phyloP scores from a whole-genome alignment of 1,284 basidiomycete genomes.

The Fomitopsis betulina region DNA sequence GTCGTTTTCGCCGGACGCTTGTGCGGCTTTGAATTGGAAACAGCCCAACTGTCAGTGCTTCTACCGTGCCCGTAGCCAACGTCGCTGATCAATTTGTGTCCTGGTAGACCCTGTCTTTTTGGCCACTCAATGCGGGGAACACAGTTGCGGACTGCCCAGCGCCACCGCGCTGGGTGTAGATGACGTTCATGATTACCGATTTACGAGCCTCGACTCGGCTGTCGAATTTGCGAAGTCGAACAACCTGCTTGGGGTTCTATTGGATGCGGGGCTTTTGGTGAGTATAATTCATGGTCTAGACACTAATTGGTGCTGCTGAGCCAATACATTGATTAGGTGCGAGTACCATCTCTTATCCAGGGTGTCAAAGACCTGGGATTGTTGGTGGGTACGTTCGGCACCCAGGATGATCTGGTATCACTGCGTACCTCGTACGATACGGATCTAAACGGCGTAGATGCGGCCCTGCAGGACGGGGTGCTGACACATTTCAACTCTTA shows the following conservation, averaged over 20 bases:
- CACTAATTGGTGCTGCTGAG: background rate
- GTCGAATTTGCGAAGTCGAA: constrained; percentile 94
- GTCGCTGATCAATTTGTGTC: background rate
- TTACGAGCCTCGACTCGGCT: constrained; percentile 82
- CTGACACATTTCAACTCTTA: constrained; percentile 63
- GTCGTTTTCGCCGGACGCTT: constrained; percentile 85
- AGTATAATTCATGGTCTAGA: constrained; percentile 22
- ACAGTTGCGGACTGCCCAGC: constrained; percentile 33
- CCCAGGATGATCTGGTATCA: constrained; percentile 39
- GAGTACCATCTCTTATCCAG: constrained; percentile 81
- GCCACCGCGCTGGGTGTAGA: constrained; percentile 39
- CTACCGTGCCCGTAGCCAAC: background rate
- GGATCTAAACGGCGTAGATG: constrained; percentile 58
- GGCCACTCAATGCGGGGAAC: constrained; percentile 80
- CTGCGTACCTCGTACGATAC: constrained; percentile 36
- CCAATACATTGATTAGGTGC: constrained; percentile 34
- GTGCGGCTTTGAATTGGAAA: constrained; percentile 95
- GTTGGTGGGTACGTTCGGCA: constrained; percentile 77
- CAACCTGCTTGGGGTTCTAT: constrained; percentile 90
- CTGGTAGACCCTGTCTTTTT: constrained; percentile 91
- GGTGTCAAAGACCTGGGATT: constrained; percentile 88
- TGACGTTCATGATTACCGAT: constrained; percentile 45
- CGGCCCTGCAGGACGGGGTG: constrained; percentile 55
- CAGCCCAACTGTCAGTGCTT: constrained; percentile 87
- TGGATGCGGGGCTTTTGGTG: constrained; percentile 87